These are phyloP conservation scores for Cladorrhinum samala DNA, from an alignment of 495 filamentous ascomycete genomes.

Conservation along the genomic window DNA sequence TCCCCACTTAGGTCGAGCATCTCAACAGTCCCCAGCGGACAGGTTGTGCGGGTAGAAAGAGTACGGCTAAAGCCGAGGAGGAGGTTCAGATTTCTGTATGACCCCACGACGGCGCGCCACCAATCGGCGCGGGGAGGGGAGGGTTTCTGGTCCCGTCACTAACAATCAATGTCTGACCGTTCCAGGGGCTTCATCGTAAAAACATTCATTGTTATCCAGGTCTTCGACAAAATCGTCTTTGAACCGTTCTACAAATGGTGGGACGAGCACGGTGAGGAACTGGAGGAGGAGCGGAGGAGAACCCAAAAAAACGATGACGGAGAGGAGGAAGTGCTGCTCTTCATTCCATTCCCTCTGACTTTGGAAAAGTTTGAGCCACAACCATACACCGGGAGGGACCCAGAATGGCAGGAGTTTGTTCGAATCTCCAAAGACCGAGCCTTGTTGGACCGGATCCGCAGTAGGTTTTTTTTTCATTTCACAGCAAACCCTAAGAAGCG, in stretches of 20 bases:
- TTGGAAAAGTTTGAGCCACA: constrained; percentile 34
- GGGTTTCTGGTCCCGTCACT: neutral
- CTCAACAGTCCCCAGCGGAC: constrained; percentile 9
- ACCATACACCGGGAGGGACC: constrained; percentile 55
- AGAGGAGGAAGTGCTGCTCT: constrained; percentile 32
- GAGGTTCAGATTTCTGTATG: constrained; percentile 10
- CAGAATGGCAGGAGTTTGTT: constrained; percentile 65
- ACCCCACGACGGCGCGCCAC: too few species aligned
- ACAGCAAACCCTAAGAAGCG: neutral
- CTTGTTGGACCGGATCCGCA: constrained; percentile 40
- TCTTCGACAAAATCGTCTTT: neutral
- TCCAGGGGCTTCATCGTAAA: neutral
- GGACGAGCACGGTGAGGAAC: constrained; percentile 15
- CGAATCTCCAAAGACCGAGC: constrained; percentile 49
- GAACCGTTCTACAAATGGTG: constrained; percentile 16
- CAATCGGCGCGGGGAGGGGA: too few species aligned
- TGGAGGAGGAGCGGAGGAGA: constrained; percentile 11
- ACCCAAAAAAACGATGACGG: constrained; percentile 26
- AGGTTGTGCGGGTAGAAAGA: constrained; percentile 26
- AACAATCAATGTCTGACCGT: neutral
- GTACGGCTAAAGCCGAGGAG: constrained; percentile 31
- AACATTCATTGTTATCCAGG: neutral
- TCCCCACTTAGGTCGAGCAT: constrained; percentile 13
- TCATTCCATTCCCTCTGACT: constrained; percentile 58
- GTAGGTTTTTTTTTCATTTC: constrained; percentile 30